Base-by-base conservation (phyloP, 441 rosid genomes). In the Euphorbia celastroides region DNA sequence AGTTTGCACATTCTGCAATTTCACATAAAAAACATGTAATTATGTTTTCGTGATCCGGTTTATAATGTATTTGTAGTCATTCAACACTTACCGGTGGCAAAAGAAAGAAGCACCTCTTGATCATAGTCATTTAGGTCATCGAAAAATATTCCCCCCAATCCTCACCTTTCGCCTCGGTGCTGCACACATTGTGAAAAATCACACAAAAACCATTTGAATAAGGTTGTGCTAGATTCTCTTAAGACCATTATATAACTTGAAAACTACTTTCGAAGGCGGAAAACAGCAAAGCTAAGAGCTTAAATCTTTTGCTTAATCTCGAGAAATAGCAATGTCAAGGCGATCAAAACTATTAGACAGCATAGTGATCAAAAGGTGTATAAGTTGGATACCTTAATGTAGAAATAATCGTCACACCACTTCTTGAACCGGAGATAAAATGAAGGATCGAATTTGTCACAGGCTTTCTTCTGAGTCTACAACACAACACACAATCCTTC, bases 391-490 rank as follows among this genome's bases (percentile, higher is more conserved):
- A 93, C 97, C 96, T 88, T 89, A 63, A 93, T 86, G 70, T 81
- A 93, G 70, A 93, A 93, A 77, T 93, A 91, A 78, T 93, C 95
- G 74, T 93, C 99, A 25, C 97, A 94, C 94, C 99, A 94, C 77
- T 94, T 89, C 74, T 94, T 91, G 83, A 94, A 94, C 42, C 85
- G 84, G 28, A 92, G 91, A 79, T 94, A 89, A 71, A 94, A 93
- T 16, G 89, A 66, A 69, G 90, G 87, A 72, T 93, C 99, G 64
- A 88, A 91, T 73, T 93, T 93, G 75, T 93, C 96, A 69, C 96
- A 91, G 17, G 93, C 87, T 54, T 59, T 60, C 70, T 91, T 93
- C 79, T 91, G 97, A 72, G 79, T 66, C 99, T 93, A 69, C 70
- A 83, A 25, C 7, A 6, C 22, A 0, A 14, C 41, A 16, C 27